phyloP scores from a whole-genome alignment of 331 rosid genomes.

The Quercus lobata region DNA sequence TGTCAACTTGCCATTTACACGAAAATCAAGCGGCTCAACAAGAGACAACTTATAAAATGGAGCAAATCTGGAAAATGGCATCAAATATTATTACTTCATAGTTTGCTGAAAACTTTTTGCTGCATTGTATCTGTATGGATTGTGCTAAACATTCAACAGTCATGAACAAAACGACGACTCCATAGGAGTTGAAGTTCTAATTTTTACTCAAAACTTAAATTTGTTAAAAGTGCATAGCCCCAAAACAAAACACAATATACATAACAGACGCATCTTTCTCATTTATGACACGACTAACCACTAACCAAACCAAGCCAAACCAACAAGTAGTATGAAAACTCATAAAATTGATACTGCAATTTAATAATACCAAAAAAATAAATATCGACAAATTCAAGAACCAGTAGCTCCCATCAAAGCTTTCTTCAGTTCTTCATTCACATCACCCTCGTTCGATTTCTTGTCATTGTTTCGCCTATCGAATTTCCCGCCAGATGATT shows the following conservation, averaged over 20 bases:
- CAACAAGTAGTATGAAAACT: background rate
- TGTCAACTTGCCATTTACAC: too few species aligned
- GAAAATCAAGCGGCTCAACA: too few species aligned
- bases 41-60: too few species aligned
- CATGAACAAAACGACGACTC: too few species aligned
- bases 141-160: too few species aligned
- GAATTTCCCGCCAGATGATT: constrained; percentile 11
- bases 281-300: background rate
- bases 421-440: constrained; percentile 55
- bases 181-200: too few species aligned
- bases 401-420: constrained; percentile 26
- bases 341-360: background rate
- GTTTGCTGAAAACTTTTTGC: too few species aligned
- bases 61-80: too few species aligned
- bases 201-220: too few species aligned
- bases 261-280: background rate
- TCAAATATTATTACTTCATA: too few species aligned
- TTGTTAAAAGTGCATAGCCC: background rate
- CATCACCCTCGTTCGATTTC: constrained; percentile 36
- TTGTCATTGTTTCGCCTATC: constrained; percentile 45
- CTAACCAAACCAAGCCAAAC: background rate
- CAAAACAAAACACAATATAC: background rate
- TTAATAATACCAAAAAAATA: too few species aligned
- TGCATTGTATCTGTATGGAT: too few species aligned
- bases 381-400: constrained; percentile 24